Conservation (phyloP, 1,284 basidiomycete genomes). For the Stygiomarasmius scandens region DNA sequence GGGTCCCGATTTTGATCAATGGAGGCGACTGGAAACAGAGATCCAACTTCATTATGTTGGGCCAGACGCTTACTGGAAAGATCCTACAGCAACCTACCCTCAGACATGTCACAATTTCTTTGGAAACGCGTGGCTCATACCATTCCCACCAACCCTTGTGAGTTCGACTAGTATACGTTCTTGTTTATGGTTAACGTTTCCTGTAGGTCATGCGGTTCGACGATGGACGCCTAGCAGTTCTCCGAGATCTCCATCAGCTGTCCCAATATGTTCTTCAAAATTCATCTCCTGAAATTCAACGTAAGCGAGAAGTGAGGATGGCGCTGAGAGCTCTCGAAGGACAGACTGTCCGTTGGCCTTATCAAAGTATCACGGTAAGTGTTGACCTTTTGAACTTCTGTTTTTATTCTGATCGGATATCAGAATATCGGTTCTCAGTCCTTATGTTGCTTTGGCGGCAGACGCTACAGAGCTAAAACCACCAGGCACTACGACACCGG, state of each 20-base stretch:
- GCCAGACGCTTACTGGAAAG: conserved; percentile 71
- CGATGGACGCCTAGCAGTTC: conserved; percentile 52
- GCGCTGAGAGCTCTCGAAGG: conserved; percentile 73
- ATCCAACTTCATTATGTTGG: conserved; percentile 63
- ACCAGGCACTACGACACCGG: conserved; percentile 54
- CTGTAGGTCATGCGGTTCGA: conserved; percentile 74
- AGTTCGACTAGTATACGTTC: conserved; percentile 20
- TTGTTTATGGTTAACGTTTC: background rate
- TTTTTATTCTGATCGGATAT: conserved; percentile 5
- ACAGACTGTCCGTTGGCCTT: conserved; percentile 65
- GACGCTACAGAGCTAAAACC: conserved; percentile 51
- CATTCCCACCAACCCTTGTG: conserved; percentile 76
- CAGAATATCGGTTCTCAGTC: conserved; percentile 49
- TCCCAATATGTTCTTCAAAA: conserved; percentile 72
- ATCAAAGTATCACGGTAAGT: conserved; percentile 59
- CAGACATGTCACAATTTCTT: conserved; percentile 55
- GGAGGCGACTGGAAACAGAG: conserved; percentile 47
- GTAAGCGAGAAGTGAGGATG: conserved; percentile 63
- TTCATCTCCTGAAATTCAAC: conserved; percentile 48
- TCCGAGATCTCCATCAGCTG: conserved; percentile 55
- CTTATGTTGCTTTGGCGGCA: conserved; percentile 44
- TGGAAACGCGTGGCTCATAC: conserved; percentile 78
- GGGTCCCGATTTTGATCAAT: conserved; percentile 51
- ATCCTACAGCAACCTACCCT: conserved; percentile 32
- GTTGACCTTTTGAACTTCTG: background rate